Percentiles rank a stretch among this genome's conserved stretches.
Conservation (phyloP, 805 yeast genomes). For the Clavispora santaluciae region DNA sequence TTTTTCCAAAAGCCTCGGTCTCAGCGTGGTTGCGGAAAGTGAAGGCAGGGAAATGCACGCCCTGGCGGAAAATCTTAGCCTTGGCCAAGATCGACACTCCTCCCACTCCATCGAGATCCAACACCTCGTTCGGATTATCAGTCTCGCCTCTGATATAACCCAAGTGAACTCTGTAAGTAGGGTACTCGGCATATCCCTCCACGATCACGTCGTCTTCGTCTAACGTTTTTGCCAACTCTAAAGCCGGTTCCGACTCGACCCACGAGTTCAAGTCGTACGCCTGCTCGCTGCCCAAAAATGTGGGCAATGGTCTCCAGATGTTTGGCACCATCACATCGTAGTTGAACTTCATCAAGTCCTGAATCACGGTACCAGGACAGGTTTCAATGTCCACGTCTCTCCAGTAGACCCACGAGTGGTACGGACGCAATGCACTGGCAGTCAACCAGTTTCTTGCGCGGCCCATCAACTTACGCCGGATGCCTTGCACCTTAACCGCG, state of each 20-base stretch:
- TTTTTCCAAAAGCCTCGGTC: constrained; percentile 82
- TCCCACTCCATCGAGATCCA: constrained; percentile 79
- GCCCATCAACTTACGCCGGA: constrained; percentile 79
- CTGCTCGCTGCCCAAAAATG: constrained; percentile 84
- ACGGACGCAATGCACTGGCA: constrained; percentile 67
- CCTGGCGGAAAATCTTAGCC: constrained; percentile 70
- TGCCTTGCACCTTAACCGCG: constrained; percentile 81
- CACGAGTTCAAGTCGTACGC: constrained; percentile 96
- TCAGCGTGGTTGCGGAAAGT: constrained; percentile 83
- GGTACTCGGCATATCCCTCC: constrained; percentile 83
- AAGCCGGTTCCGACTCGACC: constrained; percentile 81
- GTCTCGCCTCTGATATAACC: constrained; percentile 62
- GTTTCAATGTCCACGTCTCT: constrained; percentile 82
- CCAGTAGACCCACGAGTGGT: constrained; percentile 91
- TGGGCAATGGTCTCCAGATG: constrained; percentile 97
- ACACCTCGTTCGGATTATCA: constrained; percentile 59
- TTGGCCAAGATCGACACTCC: constrained; percentile 78
- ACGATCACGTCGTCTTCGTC: constrained; percentile 83
- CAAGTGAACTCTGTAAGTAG: constrained; percentile 79
- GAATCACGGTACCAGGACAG: constrained; percentile 72
- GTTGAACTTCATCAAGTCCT: constrained; percentile 63
- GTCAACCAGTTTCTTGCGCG: constrained; percentile 83
- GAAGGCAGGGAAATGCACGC: constrained; percentile 81
- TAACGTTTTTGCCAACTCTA: constrained; percentile 57
- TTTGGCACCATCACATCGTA: constrained; percentile 79